Evolutionary conservation across 1,284 basidiomycete genomes (phyloP).

Genomic region (Ganoderma leucocontextum): DNA sequence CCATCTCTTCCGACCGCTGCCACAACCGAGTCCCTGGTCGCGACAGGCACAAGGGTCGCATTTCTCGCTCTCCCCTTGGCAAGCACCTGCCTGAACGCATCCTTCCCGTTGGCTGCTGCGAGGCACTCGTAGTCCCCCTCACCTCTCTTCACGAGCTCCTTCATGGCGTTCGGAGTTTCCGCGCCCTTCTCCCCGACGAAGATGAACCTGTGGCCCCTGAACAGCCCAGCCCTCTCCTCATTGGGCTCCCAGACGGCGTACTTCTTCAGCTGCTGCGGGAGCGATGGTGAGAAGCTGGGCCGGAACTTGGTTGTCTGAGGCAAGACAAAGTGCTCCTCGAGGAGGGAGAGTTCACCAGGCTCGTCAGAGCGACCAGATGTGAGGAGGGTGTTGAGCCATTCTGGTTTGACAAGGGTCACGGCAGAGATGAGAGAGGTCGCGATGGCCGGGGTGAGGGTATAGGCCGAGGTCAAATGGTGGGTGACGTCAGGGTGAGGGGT

Average conservation of each 20-base stretch:
- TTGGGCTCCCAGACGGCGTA: conserved; percentile 70
- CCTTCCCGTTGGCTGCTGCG: conserved; percentile 54
- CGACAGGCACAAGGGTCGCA: conserved; percentile 62
- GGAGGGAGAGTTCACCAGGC: conserved; percentile 46
- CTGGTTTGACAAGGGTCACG: conserved; percentile 63
- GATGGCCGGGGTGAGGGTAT: conserved; percentile 54
- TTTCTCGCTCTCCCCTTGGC: conserved; percentile 52
- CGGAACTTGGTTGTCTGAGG: conserved; percentile 62
- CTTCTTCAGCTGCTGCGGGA: conserved; percentile 56
- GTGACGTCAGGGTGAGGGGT: conserved; percentile 56
- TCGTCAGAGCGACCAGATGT: conserved; percentile 50
- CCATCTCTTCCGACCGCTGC: conserved; percentile 56
- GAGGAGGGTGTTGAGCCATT: conserved; percentile 69
- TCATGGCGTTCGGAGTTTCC: conserved; percentile 55
- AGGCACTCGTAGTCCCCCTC: conserved; percentile 68
- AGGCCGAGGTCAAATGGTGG: conserved; percentile 65
- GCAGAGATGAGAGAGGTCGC: conserved; percentile 64
- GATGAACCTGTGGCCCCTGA: conserved; percentile 61
- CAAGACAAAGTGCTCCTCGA: conserved; percentile 59
- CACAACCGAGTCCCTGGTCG: conserved; percentile 54
- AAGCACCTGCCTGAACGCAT: conserved; percentile 59
- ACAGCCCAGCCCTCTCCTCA: conserved; percentile 62
- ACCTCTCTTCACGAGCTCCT: conserved; percentile 61
- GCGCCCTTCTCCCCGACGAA: conserved; percentile 63
- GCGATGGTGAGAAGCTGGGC: conserved; percentile 59